Evolutionary conservation across 257 asterid genomes (phyloP).

Genomic region (Craterostigma plantagineum): DNA sequence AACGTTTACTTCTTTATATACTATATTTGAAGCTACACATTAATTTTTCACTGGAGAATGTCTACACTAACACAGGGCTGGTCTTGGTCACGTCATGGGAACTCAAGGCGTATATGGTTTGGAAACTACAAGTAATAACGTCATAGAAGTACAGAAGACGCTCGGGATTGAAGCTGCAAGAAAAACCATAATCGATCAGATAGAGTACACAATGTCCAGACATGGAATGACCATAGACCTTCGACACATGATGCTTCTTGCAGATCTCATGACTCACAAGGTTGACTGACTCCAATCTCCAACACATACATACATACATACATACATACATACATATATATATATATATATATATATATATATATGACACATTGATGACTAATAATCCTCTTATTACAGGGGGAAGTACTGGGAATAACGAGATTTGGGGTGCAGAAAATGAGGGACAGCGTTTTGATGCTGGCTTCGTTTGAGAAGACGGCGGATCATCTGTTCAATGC

Average conservation of each 20-base stretch:
- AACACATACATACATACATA: too few species aligned
- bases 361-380: not conserved
- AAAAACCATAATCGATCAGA: slow-evolving; percentile 54
- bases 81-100: slow-evolving; percentile 84
- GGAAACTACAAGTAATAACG: slow-evolving; percentile 50
- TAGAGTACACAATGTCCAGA: slow-evolving; percentile 48
- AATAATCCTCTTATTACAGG: slow-evolving; percentile 25
- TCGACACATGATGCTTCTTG: slow-evolving; percentile 97
- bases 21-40: not conserved
- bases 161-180: slow-evolving; percentile 98
- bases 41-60: too few species aligned
- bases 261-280: slow-evolving; percentile 86
- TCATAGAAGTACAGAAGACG: slow-evolving; percentile 46
- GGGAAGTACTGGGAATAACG: slow-evolving; percentile 85
- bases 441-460: slow-evolving; percentile 79
- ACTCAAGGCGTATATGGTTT: slow-evolving; percentile 63
- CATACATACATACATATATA: too few species aligned
- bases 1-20: too few species aligned
- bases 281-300: slow-evolving; percentile 11
- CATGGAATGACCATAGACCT: slow-evolving; percentile 85
- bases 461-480: slow-evolving; percentile 90
- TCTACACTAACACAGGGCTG: slow-evolving; percentile 33
- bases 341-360: too few species aligned
- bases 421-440: slow-evolving; percentile 70
- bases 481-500: slow-evolving; percentile 83